A percentile compares a stretch with the other conserved stretches of the same genome.
These are phyloP conservation scores for Zygoascus meyerae DNA, from an alignment of 1,139 yeast species.

Conservation along the genomic window DNA sequence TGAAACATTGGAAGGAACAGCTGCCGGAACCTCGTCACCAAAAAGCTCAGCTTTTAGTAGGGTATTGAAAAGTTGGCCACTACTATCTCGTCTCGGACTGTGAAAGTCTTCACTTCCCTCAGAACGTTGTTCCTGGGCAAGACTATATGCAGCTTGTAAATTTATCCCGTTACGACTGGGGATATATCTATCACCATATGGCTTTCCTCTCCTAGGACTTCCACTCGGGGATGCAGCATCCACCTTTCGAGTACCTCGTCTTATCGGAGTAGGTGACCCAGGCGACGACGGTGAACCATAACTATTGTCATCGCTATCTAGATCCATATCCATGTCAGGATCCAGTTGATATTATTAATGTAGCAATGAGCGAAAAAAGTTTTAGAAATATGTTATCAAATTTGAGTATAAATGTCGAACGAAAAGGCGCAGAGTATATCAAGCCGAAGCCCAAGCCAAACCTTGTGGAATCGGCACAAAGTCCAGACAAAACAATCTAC, in stretches of 20 bases:
- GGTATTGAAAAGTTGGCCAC: slow-evolving; percentile 84
- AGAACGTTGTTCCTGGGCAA: slow-evolving; percentile 39
- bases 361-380: too few relatives aligned
- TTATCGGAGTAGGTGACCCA: slow-evolving; percentile 22
- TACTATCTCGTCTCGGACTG: slow-evolving; percentile 33
- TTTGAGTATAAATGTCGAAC: too few relatives aligned
- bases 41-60: slow-evolving; percentile 84
- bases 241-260: slow-evolving; percentile 1
- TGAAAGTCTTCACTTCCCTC: slow-evolving; percentile 12
- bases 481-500: too few relatives aligned
- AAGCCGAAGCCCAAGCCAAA: too few relatives aligned
- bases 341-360: too few relatives aligned
- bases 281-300: slow-evolving; percentile 15
- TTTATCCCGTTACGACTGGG: slow-evolving; percentile 84
- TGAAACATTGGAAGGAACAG: slow-evolving; percentile 30
- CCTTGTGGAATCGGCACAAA: too few relatives aligned
- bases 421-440: too few relatives aligned
- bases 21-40: slow-evolving; percentile 74
- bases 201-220: slow-evolving; percentile 16
- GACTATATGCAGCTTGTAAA: slow-evolving; percentile 78
- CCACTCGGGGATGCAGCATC: slow-evolving; percentile 15
- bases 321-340: neutral
- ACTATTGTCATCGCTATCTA: slow-evolving; percentile 11
- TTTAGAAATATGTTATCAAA: too few relatives aligned
- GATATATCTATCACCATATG: slow-evolving; percentile 61